Percentiles rank a stretch among this genome's conserved stretches.
These are phyloP conservation scores for Aspergillus intermedius DNA, from an alignment of 2,329 filamentous ascomycete genomes.

Conservation along the genomic window DNA sequence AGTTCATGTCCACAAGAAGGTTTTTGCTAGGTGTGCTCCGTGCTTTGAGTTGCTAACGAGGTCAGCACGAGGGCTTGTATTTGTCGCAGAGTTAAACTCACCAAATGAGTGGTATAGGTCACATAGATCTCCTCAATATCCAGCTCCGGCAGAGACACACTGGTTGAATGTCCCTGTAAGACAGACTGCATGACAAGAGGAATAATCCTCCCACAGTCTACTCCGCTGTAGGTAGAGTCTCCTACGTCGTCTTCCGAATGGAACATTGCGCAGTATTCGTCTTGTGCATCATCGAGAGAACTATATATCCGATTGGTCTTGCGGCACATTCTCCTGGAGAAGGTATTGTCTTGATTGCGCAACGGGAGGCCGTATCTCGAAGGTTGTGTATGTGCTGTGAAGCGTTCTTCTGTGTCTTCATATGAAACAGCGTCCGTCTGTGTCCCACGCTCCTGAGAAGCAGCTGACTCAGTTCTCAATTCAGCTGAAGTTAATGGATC, in stretches of 20 bases:
- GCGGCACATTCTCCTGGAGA: background rate
- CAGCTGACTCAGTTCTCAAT: background rate
- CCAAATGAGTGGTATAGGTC: slow-evolving; percentile 3
- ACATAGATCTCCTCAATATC: slow-evolving; percentile 2
- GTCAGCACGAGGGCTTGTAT: too few species aligned
- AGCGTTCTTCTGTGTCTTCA: too few species aligned
- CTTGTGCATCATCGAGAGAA: background rate
- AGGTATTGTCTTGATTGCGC: background rate
- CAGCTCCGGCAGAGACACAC: background rate
- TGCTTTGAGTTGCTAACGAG: slow-evolving; percentile 2
- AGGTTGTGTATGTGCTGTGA: background rate
- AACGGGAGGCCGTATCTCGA: background rate
- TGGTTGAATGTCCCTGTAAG: slow-evolving; percentile 1
- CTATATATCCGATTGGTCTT: background rate
- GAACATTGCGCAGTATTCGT: slow-evolving; percentile 2
- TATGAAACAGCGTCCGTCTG: background rate
- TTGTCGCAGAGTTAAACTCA: background rate
- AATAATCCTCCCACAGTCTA: slow-evolving; percentile 1
- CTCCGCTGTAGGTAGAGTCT: background rate
- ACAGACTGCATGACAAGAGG: background rate
- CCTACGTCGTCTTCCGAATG: background rate
- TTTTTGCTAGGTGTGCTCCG: slow-evolving; percentile 3
- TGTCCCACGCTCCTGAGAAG: background rate
- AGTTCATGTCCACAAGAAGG: slow-evolving; percentile 2
- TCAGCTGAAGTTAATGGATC: background rate